Base-by-base conservation (phyloP, 371 early-diverging fungal species). In the Fennellomyces sp. region DNA sequence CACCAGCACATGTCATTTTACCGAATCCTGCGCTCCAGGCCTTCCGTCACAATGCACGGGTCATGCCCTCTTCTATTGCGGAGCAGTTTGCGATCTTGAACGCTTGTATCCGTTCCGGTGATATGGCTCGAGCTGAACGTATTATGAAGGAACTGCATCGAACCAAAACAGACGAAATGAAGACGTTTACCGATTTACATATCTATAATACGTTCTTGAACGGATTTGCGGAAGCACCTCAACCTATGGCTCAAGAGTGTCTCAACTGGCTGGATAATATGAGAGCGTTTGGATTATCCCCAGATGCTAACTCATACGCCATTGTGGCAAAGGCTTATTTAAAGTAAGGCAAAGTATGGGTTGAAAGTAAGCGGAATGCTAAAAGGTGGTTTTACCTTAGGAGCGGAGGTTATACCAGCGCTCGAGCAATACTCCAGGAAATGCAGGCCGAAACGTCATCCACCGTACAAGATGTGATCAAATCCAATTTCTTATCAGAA, bases 191-290 rank as follows among this genome's bases (percentile, higher is more conserved):
- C 10, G 90, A 93, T 61, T 81, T 85, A 12, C 80, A 84, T 35
- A 75, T 96, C 53, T 88, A 94, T 69, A 96, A 97, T 68, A 72
- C 88, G 26, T 92, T 96, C 41, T 68, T 96, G 29, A 88, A 91
- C 52, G 90, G 90, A 0, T 86, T 90, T 59, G 72, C 94, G 36
- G 81, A 76, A 19, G 70, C 75, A 10, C 42, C 64, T 12, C 49
- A 36, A 12, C 85, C 89, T 13, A 68, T 83, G 58, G 77, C 80
- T 25, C 72, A 74, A 19, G 76, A 86, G 49, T 94, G 93, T 10
- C 64, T 91, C 26, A 70, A 83, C 38, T 96, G 96, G 95, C 91
- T 90, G 60, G 83, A 86, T 52, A 65, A 64, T 29, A 76, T 80
- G 75, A 66, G 65, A 35, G 54, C 45, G 2, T 52, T 58, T 11